These are phyloP conservation scores for Cordyceps cicadae DNA, from an alignment of 2,329 filamentous ascomycete genomes.

Conservation along the genomic window DNA sequence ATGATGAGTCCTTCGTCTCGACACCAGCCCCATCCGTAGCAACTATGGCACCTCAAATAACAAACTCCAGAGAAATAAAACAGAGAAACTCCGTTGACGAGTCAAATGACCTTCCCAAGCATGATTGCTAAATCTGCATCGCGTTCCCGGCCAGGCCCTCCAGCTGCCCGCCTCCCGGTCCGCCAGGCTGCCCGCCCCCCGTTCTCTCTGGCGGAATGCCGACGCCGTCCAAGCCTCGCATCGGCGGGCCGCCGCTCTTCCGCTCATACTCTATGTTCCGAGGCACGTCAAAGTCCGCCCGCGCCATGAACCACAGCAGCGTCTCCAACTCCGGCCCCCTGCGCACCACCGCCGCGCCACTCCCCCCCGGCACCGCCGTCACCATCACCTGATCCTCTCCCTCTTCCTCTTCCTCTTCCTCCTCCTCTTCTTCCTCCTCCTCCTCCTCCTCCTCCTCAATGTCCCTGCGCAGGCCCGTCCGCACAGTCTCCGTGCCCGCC, in stretches of 20 bases:
- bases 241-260: conserved; percentile 20
- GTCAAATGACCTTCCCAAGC: not conserved
- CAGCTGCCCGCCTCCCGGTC: not conserved
- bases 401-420: conserved; percentile 45
- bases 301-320: conserved; percentile 37
- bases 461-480: conserved; percentile 57
- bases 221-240: conserved; percentile 27
- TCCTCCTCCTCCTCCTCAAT: conserved; percentile 44
- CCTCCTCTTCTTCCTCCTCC: conserved; percentile 52
- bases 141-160: not conserved
- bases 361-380: conserved; percentile 15
- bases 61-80: not conserved
- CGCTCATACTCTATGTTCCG: conserved; percentile 36
- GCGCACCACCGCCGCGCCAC: conserved; percentile 19
- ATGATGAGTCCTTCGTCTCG: not conserved
- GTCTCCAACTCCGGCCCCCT: conserved; percentile 37
- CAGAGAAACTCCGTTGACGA: not conserved
- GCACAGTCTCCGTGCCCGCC: conserved; percentile 57
- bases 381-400: conserved; percentile 34
- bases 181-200: not conserved
- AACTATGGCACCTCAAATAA: not conserved
- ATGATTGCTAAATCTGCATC: not conserved
- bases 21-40: not conserved
- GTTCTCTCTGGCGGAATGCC: conserved; percentile 22
- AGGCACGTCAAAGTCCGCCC: conserved; percentile 38